phyloP scores from a whole-genome alignment of 2,329 filamentous ascomycete genomes.

The Aspergillus unguis region DNA sequence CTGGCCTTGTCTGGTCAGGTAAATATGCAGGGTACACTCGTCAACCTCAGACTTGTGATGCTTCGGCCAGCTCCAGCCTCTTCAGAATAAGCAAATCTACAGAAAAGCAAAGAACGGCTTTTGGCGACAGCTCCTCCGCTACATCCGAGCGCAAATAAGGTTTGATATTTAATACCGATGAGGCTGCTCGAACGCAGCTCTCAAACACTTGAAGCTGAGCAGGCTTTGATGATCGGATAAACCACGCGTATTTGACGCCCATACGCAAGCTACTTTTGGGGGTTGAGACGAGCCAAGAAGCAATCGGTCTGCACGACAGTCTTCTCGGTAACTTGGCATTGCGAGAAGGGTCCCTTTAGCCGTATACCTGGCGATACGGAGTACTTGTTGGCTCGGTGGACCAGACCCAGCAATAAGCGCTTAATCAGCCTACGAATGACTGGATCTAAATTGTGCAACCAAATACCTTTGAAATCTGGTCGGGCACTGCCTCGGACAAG shows the following conservation, averaged over 20 bases:
- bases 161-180: slow-evolving; percentile 10
- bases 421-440: slow-evolving; percentile 2
- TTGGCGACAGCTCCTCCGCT: slow-evolving; percentile 7
- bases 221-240: background rate
- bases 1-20: background rate
- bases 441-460: background rate
- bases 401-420: slow-evolving; percentile 2
- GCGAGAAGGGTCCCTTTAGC: slow-evolving; percentile 8
- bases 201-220: background rate
- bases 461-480: background rate
- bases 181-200: background rate
- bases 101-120: slow-evolving; percentile 1
- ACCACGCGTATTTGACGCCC: no score
- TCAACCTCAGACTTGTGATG: background rate
- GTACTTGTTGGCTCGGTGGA: slow-evolving; percentile 8
- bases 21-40: slow-evolving; percentile 7
- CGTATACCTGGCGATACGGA: background rate
- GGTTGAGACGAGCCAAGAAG: background rate
- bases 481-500: slow-evolving; percentile 1
- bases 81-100: background rate
- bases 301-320: background rate
- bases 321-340: slow-evolving; percentile 1
- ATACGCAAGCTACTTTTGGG: no score
- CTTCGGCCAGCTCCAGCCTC: background rate
- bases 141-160: slow-evolving; percentile 7